These are phyloP conservation scores for Apophysomyces trapeziformis DNA, from an alignment of 371 early-diverging fungal genomes.

Conservation along the genomic window DNA sequence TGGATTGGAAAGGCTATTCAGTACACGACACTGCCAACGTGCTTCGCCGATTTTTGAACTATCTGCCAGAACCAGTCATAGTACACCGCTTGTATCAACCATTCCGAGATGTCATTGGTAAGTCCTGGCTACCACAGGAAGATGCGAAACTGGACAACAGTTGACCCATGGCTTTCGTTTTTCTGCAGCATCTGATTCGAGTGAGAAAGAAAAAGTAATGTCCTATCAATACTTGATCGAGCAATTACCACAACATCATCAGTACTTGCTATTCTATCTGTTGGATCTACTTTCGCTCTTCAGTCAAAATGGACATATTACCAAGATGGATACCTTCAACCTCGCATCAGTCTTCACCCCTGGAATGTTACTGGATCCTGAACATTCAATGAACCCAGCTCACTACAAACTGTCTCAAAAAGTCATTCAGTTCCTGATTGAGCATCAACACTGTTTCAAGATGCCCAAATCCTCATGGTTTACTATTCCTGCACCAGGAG, in stretches of 20 bases:
- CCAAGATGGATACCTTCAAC: constrained; percentile 61
- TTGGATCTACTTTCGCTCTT: constrained; percentile 63
- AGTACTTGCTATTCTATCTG: constrained; percentile 64
- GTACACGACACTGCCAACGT: constrained; percentile 69
- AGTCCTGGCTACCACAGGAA: background rate
- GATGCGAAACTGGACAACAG: background rate
- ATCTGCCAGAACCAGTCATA: constrained; percentile 70
- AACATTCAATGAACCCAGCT: constrained; percentile 55
- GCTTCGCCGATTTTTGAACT: constrained; percentile 61
- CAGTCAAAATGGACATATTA: constrained; percentile 49
- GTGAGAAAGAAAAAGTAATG: constrained; percentile 41
- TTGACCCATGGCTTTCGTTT: background rate
- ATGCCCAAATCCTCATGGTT: constrained; percentile 28
- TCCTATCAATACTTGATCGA: constrained; percentile 58
- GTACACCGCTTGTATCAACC: constrained; percentile 56
- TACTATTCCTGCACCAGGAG: background rate
- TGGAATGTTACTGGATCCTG: constrained; percentile 59
- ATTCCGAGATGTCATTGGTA: constrained; percentile 66
- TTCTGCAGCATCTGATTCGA: constrained; percentile 18
- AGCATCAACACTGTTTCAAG: constrained; percentile 48
- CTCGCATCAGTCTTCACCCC: constrained; percentile 67
- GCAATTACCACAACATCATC: constrained; percentile 59
- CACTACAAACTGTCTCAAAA: constrained; percentile 62
- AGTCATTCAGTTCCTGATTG: constrained; percentile 62
- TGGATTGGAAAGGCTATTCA: constrained; percentile 64